phyloP scores from a whole-genome alignment of 805 yeast species.

The Isabelozyma pseudorhagii region DNA sequence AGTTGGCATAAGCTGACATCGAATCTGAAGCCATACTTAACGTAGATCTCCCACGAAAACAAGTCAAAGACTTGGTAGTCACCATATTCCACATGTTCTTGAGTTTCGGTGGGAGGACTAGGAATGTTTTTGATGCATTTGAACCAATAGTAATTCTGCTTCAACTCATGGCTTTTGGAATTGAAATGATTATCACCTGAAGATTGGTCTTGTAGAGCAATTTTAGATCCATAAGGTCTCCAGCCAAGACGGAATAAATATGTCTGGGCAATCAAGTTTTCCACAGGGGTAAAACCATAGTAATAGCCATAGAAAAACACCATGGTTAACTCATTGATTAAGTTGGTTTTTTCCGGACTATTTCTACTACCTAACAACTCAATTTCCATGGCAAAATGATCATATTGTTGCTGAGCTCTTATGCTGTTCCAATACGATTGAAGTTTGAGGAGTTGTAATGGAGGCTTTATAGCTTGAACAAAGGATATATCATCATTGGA shows the following conservation, averaged over 20 bases:
- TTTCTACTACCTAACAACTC: slow-evolving; percentile 17
- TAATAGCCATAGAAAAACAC: slow-evolving; percentile 43
- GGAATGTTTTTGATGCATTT: slow-evolving; percentile 9
- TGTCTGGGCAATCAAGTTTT: slow-evolving; percentile 40
- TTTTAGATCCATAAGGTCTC: slow-evolving; percentile 33
- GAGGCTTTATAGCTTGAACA: slow-evolving; percentile 20
- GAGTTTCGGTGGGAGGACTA: slow-evolving; percentile 4
- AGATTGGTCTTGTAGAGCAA: slow-evolving; percentile 5
- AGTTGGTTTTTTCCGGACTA: slow-evolving; percentile 16
- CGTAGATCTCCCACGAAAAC: slow-evolving; percentile 37
- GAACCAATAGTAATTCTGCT: slow-evolving; percentile 14
- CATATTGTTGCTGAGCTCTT: slow-evolving; percentile 31
- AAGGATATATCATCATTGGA: not conserved
- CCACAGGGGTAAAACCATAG: slow-evolving; percentile 41
- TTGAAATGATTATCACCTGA: slow-evolving; percentile 3
- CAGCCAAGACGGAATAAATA: slow-evolving; percentile 38
- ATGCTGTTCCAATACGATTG: slow-evolving; percentile 40
- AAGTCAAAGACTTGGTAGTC: slow-evolving; percentile 43
- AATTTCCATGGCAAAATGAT: slow-evolving; percentile 29
- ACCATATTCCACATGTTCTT: slow-evolving; percentile 22
- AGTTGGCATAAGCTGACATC: slow-evolving; percentile 30
- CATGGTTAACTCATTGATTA: slow-evolving; percentile 32
- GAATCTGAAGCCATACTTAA: slow-evolving; percentile 35
- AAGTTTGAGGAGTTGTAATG: slow-evolving; percentile 31
- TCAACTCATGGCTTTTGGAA: not conserved